Percentiles rank a stretch among this genome's conserved stretches.
Conservation (phyloP, 2,329 filamentous ascomycete genomes). For the Shiraia sp. region DNA sequence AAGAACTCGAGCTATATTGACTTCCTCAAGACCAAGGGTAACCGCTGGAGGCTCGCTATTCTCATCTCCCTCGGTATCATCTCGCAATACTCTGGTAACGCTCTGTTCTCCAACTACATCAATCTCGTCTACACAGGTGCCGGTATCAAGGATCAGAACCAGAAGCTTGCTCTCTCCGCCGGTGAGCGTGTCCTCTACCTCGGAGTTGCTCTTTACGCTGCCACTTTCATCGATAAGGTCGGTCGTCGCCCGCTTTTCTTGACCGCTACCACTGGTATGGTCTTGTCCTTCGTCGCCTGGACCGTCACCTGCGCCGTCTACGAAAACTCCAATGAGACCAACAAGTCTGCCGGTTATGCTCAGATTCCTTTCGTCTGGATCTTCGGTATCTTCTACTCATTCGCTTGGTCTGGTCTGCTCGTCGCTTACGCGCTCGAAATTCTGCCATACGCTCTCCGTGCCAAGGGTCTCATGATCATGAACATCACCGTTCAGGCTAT, state of each 20-base stretch:
- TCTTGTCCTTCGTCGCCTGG: constrained; percentile 42
- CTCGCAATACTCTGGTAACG: constrained; percentile 70
- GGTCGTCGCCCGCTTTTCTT: constrained; percentile 63
- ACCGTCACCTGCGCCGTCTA: constrained; percentile 38
- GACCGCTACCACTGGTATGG: constrained; percentile 42
- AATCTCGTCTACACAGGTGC: constrained; percentile 64
- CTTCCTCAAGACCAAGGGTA: constrained; percentile 65
- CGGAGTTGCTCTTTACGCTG: constrained; percentile 59
- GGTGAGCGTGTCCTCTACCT: constrained; percentile 64
- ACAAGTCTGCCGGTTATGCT: constrained; percentile 47
- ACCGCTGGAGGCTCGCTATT: constrained; percentile 66
- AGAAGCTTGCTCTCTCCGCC: constrained; percentile 41
- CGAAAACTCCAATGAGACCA: constrained; percentile 33
- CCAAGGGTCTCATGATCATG: constrained; percentile 58
- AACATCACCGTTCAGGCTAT: constrained; percentile 67
- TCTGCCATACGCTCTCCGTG: constrained; percentile 53
- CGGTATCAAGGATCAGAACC: constrained; percentile 56
- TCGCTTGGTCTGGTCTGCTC: constrained; percentile 63
- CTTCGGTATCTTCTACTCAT: constrained; percentile 56
- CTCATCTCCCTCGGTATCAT: constrained; percentile 67
- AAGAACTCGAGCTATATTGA: constrained; percentile 61
- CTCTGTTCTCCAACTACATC: constrained; percentile 69
- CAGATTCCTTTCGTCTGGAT: constrained; percentile 58
- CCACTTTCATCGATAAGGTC: constrained; percentile 59
- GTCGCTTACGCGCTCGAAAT: constrained; percentile 59